Percentiles rank a stretch among this genome's conserved stretches.
phyloP scores from a whole-genome alignment of 306 rosid genomes.

The Medicago ruthenica region DNA sequence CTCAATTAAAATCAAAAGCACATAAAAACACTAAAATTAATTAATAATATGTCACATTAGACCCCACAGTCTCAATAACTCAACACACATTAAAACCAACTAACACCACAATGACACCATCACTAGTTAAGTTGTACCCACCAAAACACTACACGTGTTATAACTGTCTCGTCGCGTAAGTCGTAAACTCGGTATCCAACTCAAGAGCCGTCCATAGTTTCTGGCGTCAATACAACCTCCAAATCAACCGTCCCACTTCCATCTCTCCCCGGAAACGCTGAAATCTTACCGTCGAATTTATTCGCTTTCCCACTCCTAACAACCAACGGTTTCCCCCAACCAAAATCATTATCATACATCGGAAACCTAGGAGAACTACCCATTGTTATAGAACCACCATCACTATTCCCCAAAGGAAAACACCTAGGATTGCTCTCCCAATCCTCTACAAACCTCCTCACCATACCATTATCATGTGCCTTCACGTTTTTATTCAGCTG shows the following conservation, averaged over 20 bases:
- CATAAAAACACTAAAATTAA: conserved; percentile 3
- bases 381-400: conserved; percentile 85
- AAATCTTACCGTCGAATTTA: conserved; percentile 91
- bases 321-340: conserved; percentile 91
- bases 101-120: not conserved
- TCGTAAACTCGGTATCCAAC: conserved; percentile 82
- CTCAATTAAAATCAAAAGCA: conserved; percentile 13
- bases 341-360: conserved; percentile 86
- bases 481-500: conserved; percentile 67
- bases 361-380: conserved; percentile 97
- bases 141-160: conserved; percentile 28
- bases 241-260: conserved; percentile 78
- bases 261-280: conserved; percentile 85
- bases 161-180: conserved; percentile 52
- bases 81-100: not conserved
- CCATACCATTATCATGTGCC: conserved; percentile 64
- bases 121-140: conserved; percentile 3
- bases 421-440: conserved; percentile 80
- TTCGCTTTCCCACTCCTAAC: conserved; percentile 83
- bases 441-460: conserved; percentile 63
- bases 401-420: conserved; percentile 85
- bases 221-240: conserved; percentile 82
- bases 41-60: conserved; percentile 28
- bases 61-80: conserved; percentile 15
- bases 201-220: conserved; percentile 74